Conservation (phyloP, 2,329 filamentous ascomycete genomes). For the Colletotrichum tropicicola region DNA sequence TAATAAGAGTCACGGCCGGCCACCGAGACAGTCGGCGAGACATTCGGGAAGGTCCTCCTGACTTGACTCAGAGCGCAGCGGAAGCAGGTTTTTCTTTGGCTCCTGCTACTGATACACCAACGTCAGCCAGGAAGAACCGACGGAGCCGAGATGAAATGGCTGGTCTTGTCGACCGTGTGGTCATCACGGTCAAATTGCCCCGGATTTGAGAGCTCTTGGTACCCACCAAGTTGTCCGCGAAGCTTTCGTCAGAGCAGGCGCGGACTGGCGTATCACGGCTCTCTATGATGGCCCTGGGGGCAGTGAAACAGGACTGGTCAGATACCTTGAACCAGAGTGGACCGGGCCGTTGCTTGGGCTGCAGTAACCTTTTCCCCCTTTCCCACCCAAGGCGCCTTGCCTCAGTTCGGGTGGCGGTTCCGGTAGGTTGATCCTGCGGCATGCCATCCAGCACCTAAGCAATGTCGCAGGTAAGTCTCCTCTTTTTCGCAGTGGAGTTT, state of each 20-base stretch:
- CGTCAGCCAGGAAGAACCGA: not conserved
- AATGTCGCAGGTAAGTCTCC: not conserved
- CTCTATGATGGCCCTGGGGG: not conserved
- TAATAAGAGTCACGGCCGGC: not conserved
- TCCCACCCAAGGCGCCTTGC: not conserved
- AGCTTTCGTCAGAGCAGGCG: not conserved
- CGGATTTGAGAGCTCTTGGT: not conserved
- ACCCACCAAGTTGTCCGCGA: not conserved
- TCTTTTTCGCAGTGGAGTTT: no score
- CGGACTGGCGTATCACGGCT: not conserved
- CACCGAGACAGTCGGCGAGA: not conserved
- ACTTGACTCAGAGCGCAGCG: not conserved
- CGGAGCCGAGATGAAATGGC: not conserved
- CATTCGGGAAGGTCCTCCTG: not conserved
- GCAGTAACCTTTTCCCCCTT: not conserved
- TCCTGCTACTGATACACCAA: not conserved
- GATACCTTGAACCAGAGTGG: not conserved
- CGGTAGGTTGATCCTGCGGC: not conserved
- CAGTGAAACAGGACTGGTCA: conserved; percentile 4
- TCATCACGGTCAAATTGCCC: not conserved
- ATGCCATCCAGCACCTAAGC: not conserved
- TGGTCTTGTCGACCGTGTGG: not conserved
- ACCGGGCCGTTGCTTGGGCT: not conserved
- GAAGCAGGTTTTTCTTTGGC: not conserved
- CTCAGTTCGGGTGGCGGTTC: not conserved